Evolutionary conservation across 2,329 filamentous ascomycete genomes (phyloP), one percentile per base, ranked within the genome.

Genomic region (Xylaria sp.): DNA sequence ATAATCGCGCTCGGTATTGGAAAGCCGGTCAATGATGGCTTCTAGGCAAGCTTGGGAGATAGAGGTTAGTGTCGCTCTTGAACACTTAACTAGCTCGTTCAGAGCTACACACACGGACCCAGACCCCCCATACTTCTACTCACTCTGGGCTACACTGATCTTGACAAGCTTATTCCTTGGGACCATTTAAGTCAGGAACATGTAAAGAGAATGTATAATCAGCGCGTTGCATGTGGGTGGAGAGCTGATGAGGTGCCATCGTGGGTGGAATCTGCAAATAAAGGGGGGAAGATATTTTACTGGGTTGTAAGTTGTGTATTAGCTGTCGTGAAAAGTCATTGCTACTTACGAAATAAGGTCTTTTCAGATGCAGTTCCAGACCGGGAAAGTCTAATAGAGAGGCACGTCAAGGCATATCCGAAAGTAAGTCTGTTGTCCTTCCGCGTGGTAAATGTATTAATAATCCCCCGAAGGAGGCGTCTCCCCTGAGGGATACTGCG

Each of bases 201-300:
- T 49, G 63, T 69, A 29, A 56, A 72, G 50, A 68, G 77, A 37
- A 63, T 80, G 63, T 64, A 70, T 38, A 68, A 73, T 22, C 77
- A 80, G 61, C 72, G 78, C 13, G 60, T 78, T 11, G 72, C 73
- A 2, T 80, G 77, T 56, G 75, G 76, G 16, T 80, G 77, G 77
- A 68, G 72, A 39, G 50, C 61, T 11, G 68, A 76, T 3, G 59
- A 69, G 22, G 71, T 80, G 13, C 63, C 61, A 13, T 56, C 60
- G 42, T 77, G 72, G 71, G 67, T 64, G 48, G 61, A 66, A 17
- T 67, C 63, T 44, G 69, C 71, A 38, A 63, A 67, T 21, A 61
- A 60, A 34, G 75, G 73, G 2, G 64, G 63, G 1, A 76, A 71
- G 60, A 62, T 68, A 20, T 63, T 75, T 20, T 77, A 74, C 56